Evolutionary conservation across 2,329 filamentous ascomycete genomes (phyloP).

Genomic region (Dichotomopilus funicola): DNA sequence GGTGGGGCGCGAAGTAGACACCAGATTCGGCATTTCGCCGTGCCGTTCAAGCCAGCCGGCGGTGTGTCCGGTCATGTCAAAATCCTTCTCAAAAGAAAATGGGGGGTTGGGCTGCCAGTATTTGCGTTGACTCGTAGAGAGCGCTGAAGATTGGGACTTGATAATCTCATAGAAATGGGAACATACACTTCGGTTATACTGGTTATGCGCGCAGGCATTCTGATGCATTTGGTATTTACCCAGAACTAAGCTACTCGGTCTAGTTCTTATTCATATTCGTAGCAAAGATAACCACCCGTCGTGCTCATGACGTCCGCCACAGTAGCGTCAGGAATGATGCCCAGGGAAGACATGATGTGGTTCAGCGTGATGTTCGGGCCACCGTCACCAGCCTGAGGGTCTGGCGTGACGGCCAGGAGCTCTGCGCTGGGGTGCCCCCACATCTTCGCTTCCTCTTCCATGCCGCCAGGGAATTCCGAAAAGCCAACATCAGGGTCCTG

Average conservation of each 20-base stretch:
- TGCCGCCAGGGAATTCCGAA: constrained; percentile 1
- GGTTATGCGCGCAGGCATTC: no score
- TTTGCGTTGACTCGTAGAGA: no score
- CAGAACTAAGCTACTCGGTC: neutral
- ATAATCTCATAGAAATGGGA: no score
- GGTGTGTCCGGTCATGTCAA: no score
- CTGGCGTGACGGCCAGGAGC: neutral
- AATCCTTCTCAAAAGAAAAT: no score
- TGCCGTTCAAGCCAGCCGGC: no score
- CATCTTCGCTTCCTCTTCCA: neutral
- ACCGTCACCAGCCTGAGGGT: neutral
- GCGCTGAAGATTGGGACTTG: no score
- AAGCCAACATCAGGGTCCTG: constrained; percentile 4
- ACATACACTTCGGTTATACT: no score
- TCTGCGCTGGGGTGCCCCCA: neutral
- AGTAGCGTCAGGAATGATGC: constrained; percentile 6
- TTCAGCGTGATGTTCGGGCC: constrained; percentile 1
- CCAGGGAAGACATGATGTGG: constrained; percentile 1
- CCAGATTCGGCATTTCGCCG: no score
- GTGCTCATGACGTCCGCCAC: constrained; percentile 3
- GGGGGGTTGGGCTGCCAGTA: no score
- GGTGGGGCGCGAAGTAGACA: no score
- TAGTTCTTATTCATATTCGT: neutral
- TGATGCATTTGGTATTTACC: no score
- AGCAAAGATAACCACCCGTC: constrained; percentile 1